Conservation (phyloP, 441 rosid genomes). For the Geranium incanum region DNA sequence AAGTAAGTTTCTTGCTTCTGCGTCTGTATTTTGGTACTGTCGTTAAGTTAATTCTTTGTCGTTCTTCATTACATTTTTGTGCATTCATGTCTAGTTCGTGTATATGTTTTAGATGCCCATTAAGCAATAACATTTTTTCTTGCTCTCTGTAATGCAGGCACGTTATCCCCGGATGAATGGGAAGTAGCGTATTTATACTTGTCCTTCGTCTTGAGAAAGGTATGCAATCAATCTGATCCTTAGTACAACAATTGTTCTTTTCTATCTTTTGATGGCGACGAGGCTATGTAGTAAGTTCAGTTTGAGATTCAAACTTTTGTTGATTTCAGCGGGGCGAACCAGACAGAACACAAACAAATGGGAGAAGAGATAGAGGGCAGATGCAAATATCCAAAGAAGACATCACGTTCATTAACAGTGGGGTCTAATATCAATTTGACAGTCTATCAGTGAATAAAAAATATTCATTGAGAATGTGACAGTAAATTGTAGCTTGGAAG, state of each 20-base stretch:
- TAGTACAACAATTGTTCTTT: too few species aligned
- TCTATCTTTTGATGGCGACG: too few species aligned
- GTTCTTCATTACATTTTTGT: too few species aligned
- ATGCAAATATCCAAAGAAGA: constrained; percentile 69
- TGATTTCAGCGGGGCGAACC: constrained; percentile 64
- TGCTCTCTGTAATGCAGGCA: constrained; percentile 37
- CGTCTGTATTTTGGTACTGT: too few species aligned
- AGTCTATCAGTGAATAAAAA: too few species aligned
- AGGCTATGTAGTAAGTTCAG: too few species aligned
- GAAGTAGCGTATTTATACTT: constrained; percentile 83
- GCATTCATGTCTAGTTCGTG: too few species aligned
- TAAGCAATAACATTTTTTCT: background rate
- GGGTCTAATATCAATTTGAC: background rate
- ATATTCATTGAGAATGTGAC: too few species aligned
- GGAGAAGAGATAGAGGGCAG: constrained; percentile 60
- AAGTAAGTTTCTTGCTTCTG: constrained; percentile 34
- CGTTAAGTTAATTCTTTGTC: too few species aligned
- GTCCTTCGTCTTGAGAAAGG: constrained; percentile 84
- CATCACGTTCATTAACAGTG: constrained; percentile 42
- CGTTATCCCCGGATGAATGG: constrained; percentile 91
- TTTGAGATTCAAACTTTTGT: background rate
- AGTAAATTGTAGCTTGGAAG: too few species aligned
- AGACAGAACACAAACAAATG: constrained; percentile 30
- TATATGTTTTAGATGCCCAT: too few species aligned
- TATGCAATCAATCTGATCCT: constrained; percentile 9